Evolutionary conservation across 768 basidiomycete genomes (phyloP), one percentile per base, ranked within the genome.

Genomic region (Serendipita vermifera): DNA sequence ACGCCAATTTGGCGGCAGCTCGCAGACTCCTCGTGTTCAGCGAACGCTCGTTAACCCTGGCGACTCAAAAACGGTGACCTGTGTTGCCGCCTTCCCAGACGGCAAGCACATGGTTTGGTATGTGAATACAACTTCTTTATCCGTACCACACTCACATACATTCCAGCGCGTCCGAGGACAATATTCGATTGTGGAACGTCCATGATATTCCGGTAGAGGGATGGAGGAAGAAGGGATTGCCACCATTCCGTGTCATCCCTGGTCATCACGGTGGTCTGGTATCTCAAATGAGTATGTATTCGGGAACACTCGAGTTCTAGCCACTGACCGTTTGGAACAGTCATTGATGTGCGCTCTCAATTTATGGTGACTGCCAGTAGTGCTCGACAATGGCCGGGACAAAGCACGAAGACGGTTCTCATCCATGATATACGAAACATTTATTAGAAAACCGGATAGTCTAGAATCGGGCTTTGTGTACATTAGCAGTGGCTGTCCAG

Each of bases 181-280:
- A 94, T 64, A 78, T 98, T 59, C 79, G 94, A 11, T 69, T 97
- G 35, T 97, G 93, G 93, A 91, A 97, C 62, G 85, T 87, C 11
- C 78, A 82, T 11, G 87, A 90, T 57, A 81, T 81, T 26, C 78
- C 76, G 33, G 17, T n/a, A n/a, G 46, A 51, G 5, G 29, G 22
- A 7, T 20, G 46, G 22, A 51, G 32, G 29, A 51, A 51, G 46
- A 51, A 51, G 3, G 46, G 46, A 27, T 51, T 51, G 24, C 46
- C 46, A 2, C 46, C 46, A 7, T 51, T 51, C 29, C 20, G 24
- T 15, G 46, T 97, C 59, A 86, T 97, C 33, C 84, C 91, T 9
- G 94, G 93, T 0, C 94, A 96, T 71, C 89, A 96, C 69, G 92
- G 93, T 33, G 94, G 93, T 6, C 85, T 84, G 63, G 79, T 97